Percentiles rank a stretch among this genome's conserved stretches.
phyloP scores from a whole-genome alignment of 1,139 yeast genomes.

The Diutina ranongensis region DNA sequence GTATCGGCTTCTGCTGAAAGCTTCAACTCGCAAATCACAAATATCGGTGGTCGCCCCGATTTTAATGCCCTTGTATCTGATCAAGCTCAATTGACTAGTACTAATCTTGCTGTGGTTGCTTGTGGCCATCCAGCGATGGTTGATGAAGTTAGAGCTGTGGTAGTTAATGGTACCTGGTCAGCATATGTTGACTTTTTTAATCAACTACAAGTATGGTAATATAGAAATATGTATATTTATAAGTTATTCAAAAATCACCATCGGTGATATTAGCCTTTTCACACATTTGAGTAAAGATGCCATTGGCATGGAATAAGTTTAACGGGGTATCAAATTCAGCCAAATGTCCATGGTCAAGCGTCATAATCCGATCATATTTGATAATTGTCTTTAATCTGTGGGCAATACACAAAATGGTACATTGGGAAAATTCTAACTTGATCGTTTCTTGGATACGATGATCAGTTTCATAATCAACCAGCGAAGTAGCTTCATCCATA shows the following conservation, averaged over 20 bases:
- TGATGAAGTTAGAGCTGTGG: neutral
- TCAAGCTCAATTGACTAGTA: neutral
- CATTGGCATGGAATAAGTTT: conserved; percentile 22
- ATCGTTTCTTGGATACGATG: conserved; percentile 57
- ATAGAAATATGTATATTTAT: neutral
- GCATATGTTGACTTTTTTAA: neutral
- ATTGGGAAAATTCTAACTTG: conserved; percentile 43
- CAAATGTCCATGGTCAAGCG: conserved; percentile 43
- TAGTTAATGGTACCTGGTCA: neutral
- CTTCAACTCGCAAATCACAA: neutral
- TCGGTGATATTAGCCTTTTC: conserved; percentile 11
- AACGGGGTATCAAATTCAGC: conserved; percentile 39
- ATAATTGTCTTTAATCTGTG: conserved; percentile 64
- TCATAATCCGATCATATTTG: conserved; percentile 53
- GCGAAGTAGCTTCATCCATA: conserved; percentile 75
- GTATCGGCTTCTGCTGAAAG: neutral
- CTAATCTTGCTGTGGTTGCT: neutral
- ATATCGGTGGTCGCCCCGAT: neutral
- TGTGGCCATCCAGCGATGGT: conserved; percentile 3
- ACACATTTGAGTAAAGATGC: conserved; percentile 54
- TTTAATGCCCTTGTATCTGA: neutral
- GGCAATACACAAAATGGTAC: conserved; percentile 72
- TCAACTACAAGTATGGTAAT: conserved; percentile 5
- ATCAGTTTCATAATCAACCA: conserved; percentile 74
- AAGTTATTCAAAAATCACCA: conserved; percentile 5